Evolutionary conservation across 129 eudicot genomes (phyloP).

Genomic region (Apium graveolens): DNA sequence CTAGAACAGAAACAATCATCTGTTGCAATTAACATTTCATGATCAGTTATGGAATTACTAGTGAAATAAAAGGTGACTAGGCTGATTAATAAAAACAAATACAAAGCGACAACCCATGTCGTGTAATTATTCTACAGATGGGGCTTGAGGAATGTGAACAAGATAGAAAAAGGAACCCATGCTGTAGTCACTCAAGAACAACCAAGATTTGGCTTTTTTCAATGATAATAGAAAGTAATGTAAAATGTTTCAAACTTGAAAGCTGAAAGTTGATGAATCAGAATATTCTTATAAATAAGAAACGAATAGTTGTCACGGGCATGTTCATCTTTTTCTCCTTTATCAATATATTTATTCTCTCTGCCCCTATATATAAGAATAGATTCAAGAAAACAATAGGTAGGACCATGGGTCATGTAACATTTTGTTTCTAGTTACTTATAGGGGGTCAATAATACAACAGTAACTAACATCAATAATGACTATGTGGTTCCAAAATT

Average conservation of each 20-base stretch:
- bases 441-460: background rate
- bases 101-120: background rate
- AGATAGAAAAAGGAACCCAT: background rate
- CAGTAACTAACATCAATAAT: background rate
- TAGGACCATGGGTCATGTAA: background rate
- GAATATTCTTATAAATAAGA: background rate
- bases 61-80: no score
- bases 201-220: conserved; percentile 23
- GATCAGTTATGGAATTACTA: no score
- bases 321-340: background rate
- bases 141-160: background rate
- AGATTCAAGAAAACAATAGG: background rate
- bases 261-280: background rate
- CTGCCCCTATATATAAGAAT: background rate
- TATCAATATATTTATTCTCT: background rate
- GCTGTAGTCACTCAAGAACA: background rate
- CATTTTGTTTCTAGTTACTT: background rate
- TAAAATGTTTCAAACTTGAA: conserved; percentile 14
- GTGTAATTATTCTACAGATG: background rate
- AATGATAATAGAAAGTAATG: conserved; percentile 26
- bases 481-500: background rate
- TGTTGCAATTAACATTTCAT: conserved; percentile 12
- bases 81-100: background rate
- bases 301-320: background rate
- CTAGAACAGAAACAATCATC: conserved; percentile 57